Conservation (phyloP, 1,139 yeast genomes). For the Zygoascus hellenicus region DNA sequence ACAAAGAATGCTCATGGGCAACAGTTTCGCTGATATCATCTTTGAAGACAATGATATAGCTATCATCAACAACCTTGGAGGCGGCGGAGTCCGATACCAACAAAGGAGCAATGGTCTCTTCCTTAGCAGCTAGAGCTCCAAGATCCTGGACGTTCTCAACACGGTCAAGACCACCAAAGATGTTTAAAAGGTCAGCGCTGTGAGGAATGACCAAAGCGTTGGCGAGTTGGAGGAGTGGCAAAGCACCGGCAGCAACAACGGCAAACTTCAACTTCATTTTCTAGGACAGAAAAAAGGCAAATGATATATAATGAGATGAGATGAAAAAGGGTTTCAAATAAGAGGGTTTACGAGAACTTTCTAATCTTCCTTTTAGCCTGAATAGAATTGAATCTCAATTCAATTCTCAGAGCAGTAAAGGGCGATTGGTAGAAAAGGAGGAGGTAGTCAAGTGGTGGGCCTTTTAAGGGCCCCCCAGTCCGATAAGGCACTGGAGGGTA, state of each 20-base stretch:
- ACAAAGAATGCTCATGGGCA: slow-evolving; percentile 55
- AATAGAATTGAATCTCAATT: background rate
- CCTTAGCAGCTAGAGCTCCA: slow-evolving; percentile 18
- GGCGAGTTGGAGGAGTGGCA: slow-evolving; percentile 49
- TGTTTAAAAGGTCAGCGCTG: slow-evolving; percentile 22
- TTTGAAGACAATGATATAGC: slow-evolving; percentile 75
- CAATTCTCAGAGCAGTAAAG: background rate
- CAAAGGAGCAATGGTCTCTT: slow-evolving; percentile 36
- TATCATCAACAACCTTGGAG: slow-evolving; percentile 58
- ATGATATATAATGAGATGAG: background rate
- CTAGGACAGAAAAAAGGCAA: slow-evolving; percentile 3
- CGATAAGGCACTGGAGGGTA: too few relatives aligned
- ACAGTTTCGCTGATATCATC: slow-evolving; percentile 48
- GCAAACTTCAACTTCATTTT: slow-evolving; percentile 30
- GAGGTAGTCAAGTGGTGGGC: background rate
- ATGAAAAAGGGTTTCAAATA: background rate
- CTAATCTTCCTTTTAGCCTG: too few relatives aligned
- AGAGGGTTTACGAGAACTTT: background rate
- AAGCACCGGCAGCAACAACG: slow-evolving; percentile 37
- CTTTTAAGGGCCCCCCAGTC: background rate
- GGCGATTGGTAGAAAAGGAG: background rate
- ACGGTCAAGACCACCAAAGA: slow-evolving; percentile 29
- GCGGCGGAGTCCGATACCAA: slow-evolving; percentile 35
- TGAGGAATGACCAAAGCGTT: slow-evolving; percentile 63
- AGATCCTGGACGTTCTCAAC: slow-evolving; percentile 23